phyloP scores from a whole-genome alignment of 345 rosid genomes.

The Syzygium jambos region DNA sequence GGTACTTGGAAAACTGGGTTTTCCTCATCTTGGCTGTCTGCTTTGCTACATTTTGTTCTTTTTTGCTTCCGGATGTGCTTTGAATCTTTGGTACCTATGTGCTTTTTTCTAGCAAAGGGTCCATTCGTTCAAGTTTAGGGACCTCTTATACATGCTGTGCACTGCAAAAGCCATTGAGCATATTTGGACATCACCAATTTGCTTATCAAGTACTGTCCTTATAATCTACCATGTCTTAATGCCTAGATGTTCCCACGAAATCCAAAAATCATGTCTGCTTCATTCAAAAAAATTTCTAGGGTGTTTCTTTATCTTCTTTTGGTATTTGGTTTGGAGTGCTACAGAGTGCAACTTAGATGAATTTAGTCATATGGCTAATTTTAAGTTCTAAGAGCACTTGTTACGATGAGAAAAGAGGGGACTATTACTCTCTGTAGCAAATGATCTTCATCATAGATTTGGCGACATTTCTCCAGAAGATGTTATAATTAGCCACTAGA shows the following conservation, averaged over 20 bases:
- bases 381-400: neutral
- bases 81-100: neutral
- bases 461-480: neutral
- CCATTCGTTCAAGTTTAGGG: neutral
- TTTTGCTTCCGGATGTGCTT: neutral
- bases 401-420: neutral
- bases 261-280: neutral
- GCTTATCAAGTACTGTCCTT: neutral
- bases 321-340: neutral
- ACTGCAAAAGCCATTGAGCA: neutral
- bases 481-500: neutral
- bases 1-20: neutral
- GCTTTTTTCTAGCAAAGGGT: neutral
- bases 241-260: neutral
- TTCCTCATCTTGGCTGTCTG: neutral
- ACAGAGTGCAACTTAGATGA: neutral
- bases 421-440: rapidly evolving
- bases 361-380: neutral
- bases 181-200: neutral
- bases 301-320: neutral
- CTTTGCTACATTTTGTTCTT: neutral
- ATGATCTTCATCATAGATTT: neutral
- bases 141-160: neutral
- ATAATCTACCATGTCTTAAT: neutral
- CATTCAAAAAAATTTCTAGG: neutral